Conservation (phyloP, 78 protist genomes). For the Isochrysis galbana region DNA sequence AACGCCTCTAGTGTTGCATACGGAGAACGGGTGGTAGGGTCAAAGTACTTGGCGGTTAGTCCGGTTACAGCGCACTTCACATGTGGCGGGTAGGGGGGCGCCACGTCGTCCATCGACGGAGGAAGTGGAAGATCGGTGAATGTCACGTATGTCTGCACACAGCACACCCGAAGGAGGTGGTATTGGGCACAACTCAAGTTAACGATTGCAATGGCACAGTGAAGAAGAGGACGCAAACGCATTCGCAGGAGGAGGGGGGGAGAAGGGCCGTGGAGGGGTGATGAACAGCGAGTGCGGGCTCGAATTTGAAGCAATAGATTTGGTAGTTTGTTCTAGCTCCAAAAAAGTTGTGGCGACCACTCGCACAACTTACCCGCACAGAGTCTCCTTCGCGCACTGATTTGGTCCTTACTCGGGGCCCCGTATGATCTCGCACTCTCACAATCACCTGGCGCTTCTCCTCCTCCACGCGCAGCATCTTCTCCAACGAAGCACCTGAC, state of each 20-base stretch:
- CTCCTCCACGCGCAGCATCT: background rate
- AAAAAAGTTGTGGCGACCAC: too few species aligned
- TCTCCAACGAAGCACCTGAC: constrained; percentile 22
- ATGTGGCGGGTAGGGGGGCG: background rate
- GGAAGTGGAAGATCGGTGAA: background rate
- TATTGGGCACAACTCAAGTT: too few species aligned
- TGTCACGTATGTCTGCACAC: background rate
- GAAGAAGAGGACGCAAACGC: too few species aligned
- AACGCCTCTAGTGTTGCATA: constrained; percentile 19
- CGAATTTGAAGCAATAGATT: too few species aligned
- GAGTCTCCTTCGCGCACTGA: background rate
- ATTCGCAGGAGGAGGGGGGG: too few species aligned
- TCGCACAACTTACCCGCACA: too few species aligned
- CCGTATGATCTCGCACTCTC: background rate
- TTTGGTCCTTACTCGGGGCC: background rate
- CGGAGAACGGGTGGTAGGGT: background rate
- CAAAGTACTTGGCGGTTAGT: background rate
- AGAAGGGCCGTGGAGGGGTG: too few species aligned
- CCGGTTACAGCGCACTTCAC: background rate
- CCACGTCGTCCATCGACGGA: background rate
- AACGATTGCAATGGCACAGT: too few species aligned
- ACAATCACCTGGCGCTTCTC: background rate
- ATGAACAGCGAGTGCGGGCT: too few species aligned
- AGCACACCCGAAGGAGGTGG: too few species aligned
- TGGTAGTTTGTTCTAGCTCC: too few species aligned